Conservation (phyloP, 495 filamentous ascomycete species). For the Lasiosphaeria hispida region DNA sequence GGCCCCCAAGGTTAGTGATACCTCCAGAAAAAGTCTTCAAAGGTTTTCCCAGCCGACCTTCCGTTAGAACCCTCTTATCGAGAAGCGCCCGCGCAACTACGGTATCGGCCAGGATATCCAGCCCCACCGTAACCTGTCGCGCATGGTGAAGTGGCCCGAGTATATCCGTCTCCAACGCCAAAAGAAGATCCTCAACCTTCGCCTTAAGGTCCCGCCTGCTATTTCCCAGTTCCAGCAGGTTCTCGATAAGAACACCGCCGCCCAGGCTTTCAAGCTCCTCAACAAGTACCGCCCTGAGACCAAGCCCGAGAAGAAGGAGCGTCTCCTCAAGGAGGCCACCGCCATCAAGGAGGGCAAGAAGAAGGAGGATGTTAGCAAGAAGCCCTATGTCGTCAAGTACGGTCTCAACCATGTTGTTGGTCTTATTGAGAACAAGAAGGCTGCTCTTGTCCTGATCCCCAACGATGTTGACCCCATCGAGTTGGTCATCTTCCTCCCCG, state of each 20-base stretch:
- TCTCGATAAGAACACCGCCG: slow-evolving; percentile 97
- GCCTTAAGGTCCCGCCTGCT: slow-evolving; percentile 96
- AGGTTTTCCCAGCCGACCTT: slow-evolving; percentile 32
- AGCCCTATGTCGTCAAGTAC: slow-evolving; percentile 99
- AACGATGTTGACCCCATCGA: slow-evolving; percentile 99
- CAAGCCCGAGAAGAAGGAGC: slow-evolving; percentile 99
- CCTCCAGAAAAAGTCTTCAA: background rate
- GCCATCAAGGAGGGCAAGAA: slow-evolving; percentile 97
- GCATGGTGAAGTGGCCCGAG: slow-evolving; percentile 99
- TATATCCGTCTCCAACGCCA: slow-evolving; percentile 99
- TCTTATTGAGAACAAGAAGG: slow-evolving; percentile 99
- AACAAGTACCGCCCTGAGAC: slow-evolving; percentile 99
- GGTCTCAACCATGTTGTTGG: slow-evolving; percentile 99
- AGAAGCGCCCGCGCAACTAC: slow-evolving; percentile 96
- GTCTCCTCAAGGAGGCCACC: slow-evolving; percentile 94
- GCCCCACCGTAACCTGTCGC: slow-evolving; percentile 92
- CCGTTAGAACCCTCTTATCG: slow-evolving; percentile 94
- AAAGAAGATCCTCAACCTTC: slow-evolving; percentile 98
- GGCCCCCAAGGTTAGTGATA: slow-evolving; percentile 76
- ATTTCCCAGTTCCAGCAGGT: slow-evolving; percentile 97
- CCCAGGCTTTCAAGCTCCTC: slow-evolving; percentile 94
- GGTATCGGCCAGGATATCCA: slow-evolving; percentile 99
- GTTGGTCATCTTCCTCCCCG: slow-evolving; percentile 97
- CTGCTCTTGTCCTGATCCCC: slow-evolving; percentile 91
- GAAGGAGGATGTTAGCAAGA: slow-evolving; percentile 99